Evolutionary conservation across 2,329 filamentous ascomycete species (phyloP).

Genomic region (Exserohilum turcica): DNA sequence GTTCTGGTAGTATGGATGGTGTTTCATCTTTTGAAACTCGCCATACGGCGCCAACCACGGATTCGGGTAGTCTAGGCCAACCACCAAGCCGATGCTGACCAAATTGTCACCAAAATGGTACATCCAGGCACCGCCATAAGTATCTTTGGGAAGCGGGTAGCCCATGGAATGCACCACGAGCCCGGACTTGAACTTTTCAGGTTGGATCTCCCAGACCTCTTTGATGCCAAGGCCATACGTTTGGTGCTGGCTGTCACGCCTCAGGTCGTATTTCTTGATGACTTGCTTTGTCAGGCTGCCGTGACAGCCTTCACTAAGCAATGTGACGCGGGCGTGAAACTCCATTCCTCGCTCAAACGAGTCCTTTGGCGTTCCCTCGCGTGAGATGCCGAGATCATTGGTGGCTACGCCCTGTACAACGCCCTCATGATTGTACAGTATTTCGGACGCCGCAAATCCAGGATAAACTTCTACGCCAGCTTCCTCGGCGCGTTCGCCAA

Average conservation of each 20-base stretch:
- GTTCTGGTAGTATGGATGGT: conserved; percentile 85
- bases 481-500: conserved; percentile 95
- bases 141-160: conserved; percentile 84
- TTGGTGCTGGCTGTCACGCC: conserved; percentile 87
- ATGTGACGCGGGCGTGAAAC: conserved; percentile 88
- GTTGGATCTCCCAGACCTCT: conserved; percentile 95
- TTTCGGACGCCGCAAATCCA: conserved; percentile 91
- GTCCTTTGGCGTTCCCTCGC: conserved; percentile 84
- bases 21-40: conserved; percentile 98
- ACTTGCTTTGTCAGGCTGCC: conserved; percentile 95
- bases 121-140: conserved; percentile 98
- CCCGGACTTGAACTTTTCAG: conserved; percentile 88
- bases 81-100: conserved; percentile 87
- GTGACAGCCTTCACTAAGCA: conserved; percentile 94
- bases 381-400: conserved; percentile 85
- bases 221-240: conserved; percentile 95
- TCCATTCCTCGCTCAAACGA: conserved; percentile 97
- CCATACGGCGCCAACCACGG: conserved; percentile 94
- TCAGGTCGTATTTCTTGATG: conserved; percentile 89
- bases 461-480: conserved; percentile 94
- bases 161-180: conserved; percentile 89
- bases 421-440: conserved; percentile 84
- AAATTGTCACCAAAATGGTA: conserved; percentile 99
- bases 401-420: conserved; percentile 93
- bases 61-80: conserved; percentile 93